Evolutionary conservation across 2,329 filamentous ascomycete genomes (phyloP).

Genomic region (Ciborinia camelliae): DNA sequence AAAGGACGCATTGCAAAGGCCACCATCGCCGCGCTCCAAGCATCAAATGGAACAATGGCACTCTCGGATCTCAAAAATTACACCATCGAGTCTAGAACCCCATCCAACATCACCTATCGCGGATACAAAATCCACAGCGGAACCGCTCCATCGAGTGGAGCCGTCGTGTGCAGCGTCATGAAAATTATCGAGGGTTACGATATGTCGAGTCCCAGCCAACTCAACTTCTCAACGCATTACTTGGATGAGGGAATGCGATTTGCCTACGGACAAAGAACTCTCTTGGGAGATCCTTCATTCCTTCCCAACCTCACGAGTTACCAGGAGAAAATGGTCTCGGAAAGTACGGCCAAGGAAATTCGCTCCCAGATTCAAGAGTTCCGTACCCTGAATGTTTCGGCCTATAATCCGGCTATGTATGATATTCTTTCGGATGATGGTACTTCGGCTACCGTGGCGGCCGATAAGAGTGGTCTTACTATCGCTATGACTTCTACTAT

Average conservation of each 20-base stretch:
- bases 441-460: slow-evolving; percentile 51
- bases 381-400: slow-evolving; percentile 55
- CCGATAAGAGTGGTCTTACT: slow-evolving; percentile 58
- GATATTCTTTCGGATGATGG: slow-evolving; percentile 51
- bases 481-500: slow-evolving; percentile 64
- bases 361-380: slow-evolving; percentile 56
- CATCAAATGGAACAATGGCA: slow-evolving; percentile 79
- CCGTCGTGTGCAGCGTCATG: slow-evolving; percentile 69
- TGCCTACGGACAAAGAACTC: slow-evolving; percentile 59
- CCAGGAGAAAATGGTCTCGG: slow-evolving; percentile 51
- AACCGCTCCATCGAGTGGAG: slow-evolving; percentile 74
- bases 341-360: slow-evolving; percentile 50
- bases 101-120: slow-evolving; percentile 62
- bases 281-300: slow-evolving; percentile 61
- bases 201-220: slow-evolving; percentile 53
- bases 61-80: slow-evolving; percentile 75
- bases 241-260: slow-evolving; percentile 66
- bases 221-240: slow-evolving; percentile 62
- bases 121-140: slow-evolving; percentile 67
- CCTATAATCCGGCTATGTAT: slow-evolving; percentile 59
- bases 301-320: slow-evolving; percentile 56
- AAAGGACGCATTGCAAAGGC: slow-evolving; percentile 67
- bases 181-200: slow-evolving; percentile 73
- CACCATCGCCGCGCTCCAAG: slow-evolving; percentile 66
- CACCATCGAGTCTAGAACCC: slow-evolving; percentile 59